Base-by-base conservation (phyloP, 345 rosid genomes). In the Sisymbrium irio region DNA sequence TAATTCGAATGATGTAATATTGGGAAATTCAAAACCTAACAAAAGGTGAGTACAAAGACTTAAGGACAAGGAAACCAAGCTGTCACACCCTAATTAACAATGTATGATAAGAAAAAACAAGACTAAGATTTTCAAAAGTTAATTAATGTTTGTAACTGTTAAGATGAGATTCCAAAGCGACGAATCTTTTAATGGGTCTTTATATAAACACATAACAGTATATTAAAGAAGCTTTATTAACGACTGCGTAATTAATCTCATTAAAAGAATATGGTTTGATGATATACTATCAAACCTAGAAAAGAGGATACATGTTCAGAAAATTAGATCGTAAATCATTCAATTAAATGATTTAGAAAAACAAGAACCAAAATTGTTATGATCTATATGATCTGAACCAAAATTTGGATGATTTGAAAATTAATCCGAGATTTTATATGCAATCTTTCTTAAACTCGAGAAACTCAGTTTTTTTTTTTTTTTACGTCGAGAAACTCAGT, bases 11-110 rank as follows among this genome's bases (percentile, higher is more conserved):
- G 36, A 11, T 32, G n/a, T 13, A 11, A 20, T 54, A 17, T 69
- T 13, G 62, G 55, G 72, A 64, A 77, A 70, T 70, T 77, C 67
- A 64, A 77, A 77, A 77, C 80, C 76, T 77, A 70, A 63, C 76
- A 77, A 77, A 64, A 71, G 72, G 46, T 14, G 15, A 57, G 56
- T 71, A 71, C 80, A 65, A 71, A 50, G 67, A 77, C 76, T 70
- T 63, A 30, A 39, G 75, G 71, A 64, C 76, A 77, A 70, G 55
- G 59, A 65, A 39, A 56, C 18, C 44, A 77, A 71, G 76, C 62
- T 77, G 80, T 77, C 72, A 70, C 72, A 37, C 46, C 40, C 49
- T 59, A 75, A 33, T 75, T 58, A 51, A 68, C 69, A 59, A 75
- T 67, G 46, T 51, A 18, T 50, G 73, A 19, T 42, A 63, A 20